Conservation (phyloP, 139 green algal species). For the Edaphochlamys debaryana region DNA sequence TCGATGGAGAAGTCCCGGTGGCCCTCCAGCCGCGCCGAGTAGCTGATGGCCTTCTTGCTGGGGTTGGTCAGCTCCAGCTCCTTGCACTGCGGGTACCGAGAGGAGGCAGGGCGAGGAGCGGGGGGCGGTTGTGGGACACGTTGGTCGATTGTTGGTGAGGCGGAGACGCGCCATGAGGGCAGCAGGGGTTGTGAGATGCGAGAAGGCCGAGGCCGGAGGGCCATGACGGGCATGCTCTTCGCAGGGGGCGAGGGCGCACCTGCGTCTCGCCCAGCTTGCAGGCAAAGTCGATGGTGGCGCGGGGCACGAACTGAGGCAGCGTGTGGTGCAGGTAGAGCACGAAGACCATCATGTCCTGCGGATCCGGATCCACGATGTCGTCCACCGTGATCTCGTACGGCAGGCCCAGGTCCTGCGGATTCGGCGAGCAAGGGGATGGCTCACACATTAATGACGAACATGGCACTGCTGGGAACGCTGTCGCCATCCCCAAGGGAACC, state of each 20-base stretch:
- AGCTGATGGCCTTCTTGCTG: constrained; percentile 66
- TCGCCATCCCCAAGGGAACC: too few species aligned
- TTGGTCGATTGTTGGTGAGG: too few species aligned
- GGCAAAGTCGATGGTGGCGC: constrained; percentile 67
- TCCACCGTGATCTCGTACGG: constrained; percentile 60
- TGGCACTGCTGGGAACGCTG: too few species aligned
- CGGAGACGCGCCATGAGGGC: too few species aligned
- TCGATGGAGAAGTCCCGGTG: constrained; percentile 73
- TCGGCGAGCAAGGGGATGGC: not conserved
- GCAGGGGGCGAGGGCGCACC: too few species aligned
- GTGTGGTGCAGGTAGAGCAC: constrained; percentile 74
- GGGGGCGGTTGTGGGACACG: too few species aligned
- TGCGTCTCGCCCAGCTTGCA: constrained; percentile 70
- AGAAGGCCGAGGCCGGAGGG: too few species aligned
- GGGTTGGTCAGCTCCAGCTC: constrained; percentile 83
- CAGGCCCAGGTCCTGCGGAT: constrained; percentile 58
- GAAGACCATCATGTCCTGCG: constrained; percentile 67
- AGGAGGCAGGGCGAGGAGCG: too few species aligned
- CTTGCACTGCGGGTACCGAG: constrained; percentile 55
- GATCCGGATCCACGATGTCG: constrained; percentile 61
- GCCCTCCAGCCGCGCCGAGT: constrained; percentile 75
- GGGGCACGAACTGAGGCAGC: constrained; percentile 78
- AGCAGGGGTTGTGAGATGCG: too few species aligned
- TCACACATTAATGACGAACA: not conserved
- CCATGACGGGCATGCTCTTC: too few species aligned